Base-by-base conservation (phyloP, 208 protist species). In the Wallacemonas sp. region DNA sequence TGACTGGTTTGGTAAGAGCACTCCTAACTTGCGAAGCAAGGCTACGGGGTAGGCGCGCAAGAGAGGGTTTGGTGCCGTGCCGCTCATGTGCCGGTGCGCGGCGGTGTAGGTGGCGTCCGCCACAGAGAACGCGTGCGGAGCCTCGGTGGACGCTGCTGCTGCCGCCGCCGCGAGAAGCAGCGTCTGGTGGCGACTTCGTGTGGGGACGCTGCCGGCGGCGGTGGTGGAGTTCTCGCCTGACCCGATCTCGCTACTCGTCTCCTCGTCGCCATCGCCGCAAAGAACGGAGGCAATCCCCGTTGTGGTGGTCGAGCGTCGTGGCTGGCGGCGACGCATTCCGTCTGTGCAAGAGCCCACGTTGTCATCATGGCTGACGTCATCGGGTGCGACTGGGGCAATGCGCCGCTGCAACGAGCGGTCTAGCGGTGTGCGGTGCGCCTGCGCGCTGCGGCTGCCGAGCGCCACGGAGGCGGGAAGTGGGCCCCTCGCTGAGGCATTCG, bases 21-120 rank as follows among this genome's bases (percentile, higher is more conserved):
- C 62, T 2, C 73, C 73, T 34, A 85, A 71, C 57, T 78, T 69
- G 4, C 68, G 68, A 37, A 85, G 68, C 39, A 70, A 58, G 17
- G 73, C 12, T n/a, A 76, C 42, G 1, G 78, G 78, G 62, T 85
- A 85, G 52, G 55, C 52, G 34, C 34, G 73, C 1, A 85, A 46
- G 22, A 85, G 78, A 0, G 68, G 58, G 73, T 85, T 85, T 0
- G 50, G 50, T n/a, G 32, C 10, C n/a, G 50, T 41, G 50, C 26
- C 24, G 29, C 50, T 57, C 50, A 57, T 57, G 50, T 57, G 50
- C 30, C 6, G 24, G 22, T 57, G 50, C 5, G 50, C 50, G 5
- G 50, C 50, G 29, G 50, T 32, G 30, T 39, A 57, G 50, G 26
- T 57, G 17, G 36, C 32, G 17, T 57, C 50, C 9, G 50, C 50